A percentile compares a stretch with the other conserved stretches of the same genome.
These are phyloP conservation scores for Kodamaea ohmeri DNA, from an alignment of 1,139 yeast genomes.

Conservation along the genomic window DNA sequence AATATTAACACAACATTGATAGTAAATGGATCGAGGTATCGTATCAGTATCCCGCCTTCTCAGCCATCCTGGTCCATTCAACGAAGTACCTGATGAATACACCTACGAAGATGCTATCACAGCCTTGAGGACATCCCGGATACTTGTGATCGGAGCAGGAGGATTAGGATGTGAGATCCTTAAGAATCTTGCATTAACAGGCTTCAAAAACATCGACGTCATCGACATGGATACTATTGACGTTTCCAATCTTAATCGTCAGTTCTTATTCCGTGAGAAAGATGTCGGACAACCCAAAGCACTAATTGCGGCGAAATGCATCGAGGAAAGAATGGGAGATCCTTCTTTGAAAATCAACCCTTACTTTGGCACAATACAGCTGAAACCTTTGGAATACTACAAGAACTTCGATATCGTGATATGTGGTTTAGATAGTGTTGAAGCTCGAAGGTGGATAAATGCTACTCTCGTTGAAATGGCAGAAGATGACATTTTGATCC, in stretches of 20 bases:
- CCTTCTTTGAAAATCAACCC: constrained; percentile 49
- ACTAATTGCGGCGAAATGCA: constrained; percentile 66
- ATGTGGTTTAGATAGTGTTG: constrained; percentile 88
- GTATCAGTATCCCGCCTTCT: constrained; percentile 27
- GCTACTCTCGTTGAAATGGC: constrained; percentile 60
- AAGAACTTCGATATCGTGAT: constrained; percentile 68
- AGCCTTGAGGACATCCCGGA: constrained; percentile 30
- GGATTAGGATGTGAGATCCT: constrained; percentile 94
- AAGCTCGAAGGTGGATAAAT: constrained; percentile 91
- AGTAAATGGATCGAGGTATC: constrained; percentile 12
- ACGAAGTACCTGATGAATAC: constrained; percentile 42
- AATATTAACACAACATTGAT: too few species aligned
- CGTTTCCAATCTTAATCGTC: constrained; percentile 84
- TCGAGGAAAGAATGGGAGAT: constrained; percentile 46
- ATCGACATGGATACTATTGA: constrained; percentile 97
- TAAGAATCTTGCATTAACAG: constrained; percentile 76
- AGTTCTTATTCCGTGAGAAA: constrained; percentile 68
- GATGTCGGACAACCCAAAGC: constrained; percentile 88
- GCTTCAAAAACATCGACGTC: constrained; percentile 71
- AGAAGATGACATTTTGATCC: constrained; percentile 59
- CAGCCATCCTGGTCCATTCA: constrained; percentile 37
- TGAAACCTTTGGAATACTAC: constrained; percentile 63
- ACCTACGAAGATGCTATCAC: constrained; percentile 22
- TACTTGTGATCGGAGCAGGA: constrained; percentile 83
- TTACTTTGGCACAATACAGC: constrained; percentile 70